Evolutionary conservation across 345 rosid species (phyloP).

Genomic region (Arabidopsis arenosa): DNA sequence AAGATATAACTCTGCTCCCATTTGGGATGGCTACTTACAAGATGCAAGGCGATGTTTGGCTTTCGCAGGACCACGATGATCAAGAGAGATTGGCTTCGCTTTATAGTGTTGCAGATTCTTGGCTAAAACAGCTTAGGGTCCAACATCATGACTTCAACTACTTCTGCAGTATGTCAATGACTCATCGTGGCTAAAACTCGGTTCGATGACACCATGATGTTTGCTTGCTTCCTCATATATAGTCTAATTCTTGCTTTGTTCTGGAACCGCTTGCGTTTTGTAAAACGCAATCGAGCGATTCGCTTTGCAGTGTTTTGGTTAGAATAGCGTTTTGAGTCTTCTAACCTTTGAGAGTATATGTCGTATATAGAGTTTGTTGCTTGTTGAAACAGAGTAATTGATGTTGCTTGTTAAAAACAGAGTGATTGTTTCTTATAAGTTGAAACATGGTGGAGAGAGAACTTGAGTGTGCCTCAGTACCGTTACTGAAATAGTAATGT

Average conservation of each 20-base stretch:
- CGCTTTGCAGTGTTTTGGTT: constrained; percentile 33
- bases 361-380: constrained; percentile 41
- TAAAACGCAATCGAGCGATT: constrained; percentile 5
- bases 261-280: constrained; percentile 30
- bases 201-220: constrained; percentile 3
- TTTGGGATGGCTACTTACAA: constrained; percentile 96
- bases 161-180: constrained; percentile 59
- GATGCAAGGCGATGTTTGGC: constrained; percentile 96
- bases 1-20: constrained; percentile 63
- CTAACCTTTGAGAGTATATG: constrained; percentile 33
- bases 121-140: constrained; percentile 95
- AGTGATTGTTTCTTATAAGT: constrained; percentile 30
- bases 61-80: constrained; percentile 71
- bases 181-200: constrained; percentile 62
- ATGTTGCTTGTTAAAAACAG: constrained; percentile 38
- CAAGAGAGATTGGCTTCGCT: constrained; percentile 83
- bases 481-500: constrained; percentile 8
- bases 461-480: neutral
- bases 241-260: constrained; percentile 19
- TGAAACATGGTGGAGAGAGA: constrained; percentile 8
- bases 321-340: constrained; percentile 40
- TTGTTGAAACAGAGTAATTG: constrained; percentile 42
- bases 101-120: constrained; percentile 90
- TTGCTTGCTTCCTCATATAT: neutral
- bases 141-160: constrained; percentile 96